phyloP scores from a whole-genome alignment of 75 land plant species.

The Picea sitchensis region DNA sequence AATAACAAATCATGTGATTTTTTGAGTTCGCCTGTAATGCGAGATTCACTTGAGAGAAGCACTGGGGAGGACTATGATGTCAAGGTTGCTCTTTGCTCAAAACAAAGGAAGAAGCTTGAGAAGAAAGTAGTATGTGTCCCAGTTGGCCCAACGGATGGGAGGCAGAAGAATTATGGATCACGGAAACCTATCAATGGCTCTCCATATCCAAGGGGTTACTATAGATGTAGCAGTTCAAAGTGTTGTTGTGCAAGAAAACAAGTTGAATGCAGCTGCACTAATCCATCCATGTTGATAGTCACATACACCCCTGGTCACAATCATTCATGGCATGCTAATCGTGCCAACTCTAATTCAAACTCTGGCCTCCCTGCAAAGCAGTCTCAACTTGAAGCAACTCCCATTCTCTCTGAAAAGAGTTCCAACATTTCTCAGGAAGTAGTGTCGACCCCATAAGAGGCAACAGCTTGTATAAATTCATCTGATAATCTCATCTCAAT shows the following conservation, averaged over 20 bases:
- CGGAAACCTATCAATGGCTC: conserved; percentile 87
- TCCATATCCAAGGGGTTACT: conserved; percentile 42
- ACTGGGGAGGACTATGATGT: too few species aligned
- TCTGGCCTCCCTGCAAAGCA: too few species aligned
- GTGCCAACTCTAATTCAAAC: conserved; percentile 12
- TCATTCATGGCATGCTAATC: conserved; percentile 32
- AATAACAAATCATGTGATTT: too few species aligned
- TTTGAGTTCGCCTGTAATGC: background rate
- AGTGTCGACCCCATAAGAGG: background rate
- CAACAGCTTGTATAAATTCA: background rate
- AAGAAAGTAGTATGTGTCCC: too few species aligned
- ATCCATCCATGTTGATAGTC: too few species aligned
- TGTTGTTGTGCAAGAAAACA: too few species aligned
- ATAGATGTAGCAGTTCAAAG: too few species aligned
- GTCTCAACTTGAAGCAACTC: too few species aligned
- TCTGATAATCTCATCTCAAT: conserved; percentile 7
- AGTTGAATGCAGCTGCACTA: too few species aligned
- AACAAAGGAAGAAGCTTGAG: background rate
- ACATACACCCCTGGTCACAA: too few species aligned
- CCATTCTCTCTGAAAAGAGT: too few species aligned
- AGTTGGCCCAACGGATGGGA: background rate
- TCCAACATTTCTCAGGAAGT: background rate
- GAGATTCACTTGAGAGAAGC: background rate
- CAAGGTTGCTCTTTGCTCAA: background rate
- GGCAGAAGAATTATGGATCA: conserved; percentile 43